A percentile compares a stretch with the other conserved stretches of the same genome.
These are phyloP conservation scores for Pseudogymnoascus sp. DNA, from an alignment of 2,329 filamentous ascomycete genomes.

Conservation along the genomic window DNA sequence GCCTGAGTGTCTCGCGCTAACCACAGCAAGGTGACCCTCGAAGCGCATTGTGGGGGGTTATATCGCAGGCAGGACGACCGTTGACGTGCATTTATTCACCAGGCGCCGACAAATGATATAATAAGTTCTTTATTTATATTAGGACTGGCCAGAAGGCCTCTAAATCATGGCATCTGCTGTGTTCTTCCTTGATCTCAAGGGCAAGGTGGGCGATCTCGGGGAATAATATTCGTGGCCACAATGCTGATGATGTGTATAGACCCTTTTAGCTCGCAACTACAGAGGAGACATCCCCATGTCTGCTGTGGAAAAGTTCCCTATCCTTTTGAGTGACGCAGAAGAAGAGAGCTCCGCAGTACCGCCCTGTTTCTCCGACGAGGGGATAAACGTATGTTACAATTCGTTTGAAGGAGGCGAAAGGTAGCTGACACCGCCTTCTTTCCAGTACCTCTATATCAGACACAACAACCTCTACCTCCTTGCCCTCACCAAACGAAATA, in stretches of 20 bases:
- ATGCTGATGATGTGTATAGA: constrained; percentile 46
- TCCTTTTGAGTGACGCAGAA: constrained; percentile 94
- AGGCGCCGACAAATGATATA: constrained; percentile 6
- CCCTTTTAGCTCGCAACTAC: constrained; percentile 96
- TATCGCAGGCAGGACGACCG: background rate
- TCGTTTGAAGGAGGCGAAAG: background rate
- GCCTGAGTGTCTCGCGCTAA: constrained; percentile 3
- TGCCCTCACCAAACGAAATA: constrained; percentile 95
- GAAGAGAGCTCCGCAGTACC: constrained; percentile 97
- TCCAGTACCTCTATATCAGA: constrained; percentile 93
- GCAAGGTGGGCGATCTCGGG: constrained; percentile 64
- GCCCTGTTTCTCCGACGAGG: constrained; percentile 96
- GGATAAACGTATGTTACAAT: constrained; percentile 71
- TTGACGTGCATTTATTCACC: background rate
- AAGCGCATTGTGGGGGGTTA: constrained; percentile 7
- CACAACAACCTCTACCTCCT: constrained; percentile 99
- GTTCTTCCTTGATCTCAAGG: constrained; percentile 99
- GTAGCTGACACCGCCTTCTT: background rate
- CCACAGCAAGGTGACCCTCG: background rate
- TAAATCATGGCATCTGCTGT: constrained; percentile 81
- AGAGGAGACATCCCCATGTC: constrained; percentile 98
- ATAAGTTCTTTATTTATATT: background rate
- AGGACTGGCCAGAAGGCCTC: constrained; percentile 21
- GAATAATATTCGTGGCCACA: constrained; percentile 3
- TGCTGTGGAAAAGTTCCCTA: constrained; percentile 93